These are phyloP conservation scores for Alternaria ethzedia DNA, from an alignment of 2,329 filamentous ascomycete genomes.

Conservation along the genomic window DNA sequence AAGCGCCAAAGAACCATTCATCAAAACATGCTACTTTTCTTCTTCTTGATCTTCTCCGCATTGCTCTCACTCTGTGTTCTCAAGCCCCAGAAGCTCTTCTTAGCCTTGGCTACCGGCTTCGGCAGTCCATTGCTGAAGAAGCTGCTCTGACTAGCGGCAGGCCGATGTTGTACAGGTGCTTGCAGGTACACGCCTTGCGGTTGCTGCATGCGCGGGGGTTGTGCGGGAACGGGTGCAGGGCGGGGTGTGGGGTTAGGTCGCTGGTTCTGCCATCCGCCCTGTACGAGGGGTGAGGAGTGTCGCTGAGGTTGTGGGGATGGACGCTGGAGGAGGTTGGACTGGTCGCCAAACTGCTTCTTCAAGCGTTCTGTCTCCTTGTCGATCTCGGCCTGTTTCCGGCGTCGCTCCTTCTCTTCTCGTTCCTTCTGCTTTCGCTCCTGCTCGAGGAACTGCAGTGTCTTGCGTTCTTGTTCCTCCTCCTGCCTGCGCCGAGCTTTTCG, in stretches of 20 bases:
- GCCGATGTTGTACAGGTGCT: slow-evolving; percentile 27
- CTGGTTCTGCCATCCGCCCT: slow-evolving; percentile 20
- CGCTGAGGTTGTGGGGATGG: slow-evolving; percentile 27
- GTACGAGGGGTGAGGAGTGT: slow-evolving; percentile 29
- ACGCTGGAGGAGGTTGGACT: slow-evolving; percentile 34
- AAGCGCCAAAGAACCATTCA: background rate
- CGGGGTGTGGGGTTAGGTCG: slow-evolving; percentile 7
- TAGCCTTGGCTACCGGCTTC: slow-evolving; percentile 37
- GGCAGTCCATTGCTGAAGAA: slow-evolving; percentile 44
- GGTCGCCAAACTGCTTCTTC: slow-evolving; percentile 67
- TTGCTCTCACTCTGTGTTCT: slow-evolving; percentile 40
- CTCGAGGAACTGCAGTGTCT: slow-evolving; percentile 42
- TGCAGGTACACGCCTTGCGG: slow-evolving; percentile 41
- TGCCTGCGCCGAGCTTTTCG: slow-evolving; percentile 63
- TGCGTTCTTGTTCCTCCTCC: slow-evolving; percentile 62
- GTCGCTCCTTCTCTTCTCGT: slow-evolving; percentile 67
- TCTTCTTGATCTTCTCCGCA: slow-evolving; percentile 49
- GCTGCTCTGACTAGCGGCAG: slow-evolving; percentile 40
- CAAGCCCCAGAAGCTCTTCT: slow-evolving; percentile 49
- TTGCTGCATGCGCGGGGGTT: slow-evolving; percentile 19
- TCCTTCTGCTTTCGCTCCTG: slow-evolving; percentile 64
- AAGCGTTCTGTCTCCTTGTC: slow-evolving; percentile 81
- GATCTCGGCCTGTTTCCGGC: slow-evolving; percentile 58
- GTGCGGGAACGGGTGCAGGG: slow-evolving; percentile 23
- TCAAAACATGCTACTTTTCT: slow-evolving; percentile 54